phyloP scores from a whole-genome alignment of 179 eudicot species.

The Amaranthus tricolor region DNA sequence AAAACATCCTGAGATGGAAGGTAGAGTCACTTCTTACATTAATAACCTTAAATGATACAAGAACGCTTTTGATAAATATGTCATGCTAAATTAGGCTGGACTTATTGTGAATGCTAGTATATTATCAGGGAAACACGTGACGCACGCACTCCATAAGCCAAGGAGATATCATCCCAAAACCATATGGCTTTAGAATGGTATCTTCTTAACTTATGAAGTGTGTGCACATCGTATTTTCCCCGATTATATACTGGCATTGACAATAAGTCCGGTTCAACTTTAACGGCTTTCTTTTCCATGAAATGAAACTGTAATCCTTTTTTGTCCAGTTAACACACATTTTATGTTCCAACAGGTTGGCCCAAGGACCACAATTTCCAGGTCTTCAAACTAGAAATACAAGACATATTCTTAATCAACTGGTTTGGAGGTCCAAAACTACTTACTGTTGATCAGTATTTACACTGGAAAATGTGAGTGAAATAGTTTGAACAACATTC shows the following conservation, averaged over 20 bases:
- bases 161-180: too few relatives aligned
- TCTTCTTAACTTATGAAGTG: too few relatives aligned
- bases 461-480: conserved; percentile 59
- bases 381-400: conserved; percentile 63
- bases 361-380: conserved; percentile 75
- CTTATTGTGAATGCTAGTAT: too few relatives aligned
- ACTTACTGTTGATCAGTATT: conserved; percentile 78
- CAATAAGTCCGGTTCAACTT: neutral
- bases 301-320: too few relatives aligned
- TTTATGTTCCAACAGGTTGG: conserved; percentile 53
- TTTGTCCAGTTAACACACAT: conserved; percentile 6
- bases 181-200: too few relatives aligned
- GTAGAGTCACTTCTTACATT: conserved; percentile 26
- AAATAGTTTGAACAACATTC: neutral
- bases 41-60: neutral
- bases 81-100: too few relatives aligned
- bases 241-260: neutral
- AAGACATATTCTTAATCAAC: conserved; percentile 71
- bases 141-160: neutral
- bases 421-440: conserved; percentile 91
- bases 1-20: conserved; percentile 84
- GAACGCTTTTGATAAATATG: too few relatives aligned
- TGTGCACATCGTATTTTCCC: neutral
- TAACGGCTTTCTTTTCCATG: neutral
- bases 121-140: neutral